Evolutionary conservation across 345 rosid genomes (phyloP), one percentile per base, ranked within the genome.

Genomic region (Moricandia arvensis): DNA sequence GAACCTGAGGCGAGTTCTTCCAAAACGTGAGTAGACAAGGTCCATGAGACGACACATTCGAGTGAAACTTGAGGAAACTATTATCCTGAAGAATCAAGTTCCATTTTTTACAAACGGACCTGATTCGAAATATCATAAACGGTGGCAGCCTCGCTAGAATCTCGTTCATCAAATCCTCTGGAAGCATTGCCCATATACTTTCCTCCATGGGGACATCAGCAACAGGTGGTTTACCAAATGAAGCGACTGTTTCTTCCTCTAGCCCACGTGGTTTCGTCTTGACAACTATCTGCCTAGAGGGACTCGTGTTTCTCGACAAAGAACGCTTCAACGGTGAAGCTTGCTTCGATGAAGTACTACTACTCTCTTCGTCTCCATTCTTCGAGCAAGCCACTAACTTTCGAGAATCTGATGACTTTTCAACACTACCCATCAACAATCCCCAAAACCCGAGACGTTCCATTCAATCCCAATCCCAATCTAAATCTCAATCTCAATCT

Each of bases 231-330:
- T 91, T 94, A 59, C 96, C 89, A 80, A 94, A 90, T 41, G 96
- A 87, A 79, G 95, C 86, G 11, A 79, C 87, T 0, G 90, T 90
- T 71, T 94, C 98, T 82, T 90, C 98, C 72, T 91, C 98, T 21
- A 94, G 81, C 57, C 98, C 98, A 30, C 97, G 93, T 45, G 98
- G 98, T 63, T 89, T 94, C 17, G 98, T 94, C 86, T 88, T 93
- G 38, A 90, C 54, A 62, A 83, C 93, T 79, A 88, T 93, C 64
- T 94, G 97, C 83, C 90, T 85, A 26, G 86, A 90, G 29, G 97
- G 98, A 59, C 97, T 89, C 31, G 90, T 87, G 80, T 91, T 94
- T 75, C 96, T 86, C n/a, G 89, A 87, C 9, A 89, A 86, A 77
- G 86, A 85, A 47, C 86, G 85, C 77, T 86, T 82, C 72, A 87